Base-by-base conservation (phyloP, 208 protist species). In the Herpetomonas muscarum region DNA sequence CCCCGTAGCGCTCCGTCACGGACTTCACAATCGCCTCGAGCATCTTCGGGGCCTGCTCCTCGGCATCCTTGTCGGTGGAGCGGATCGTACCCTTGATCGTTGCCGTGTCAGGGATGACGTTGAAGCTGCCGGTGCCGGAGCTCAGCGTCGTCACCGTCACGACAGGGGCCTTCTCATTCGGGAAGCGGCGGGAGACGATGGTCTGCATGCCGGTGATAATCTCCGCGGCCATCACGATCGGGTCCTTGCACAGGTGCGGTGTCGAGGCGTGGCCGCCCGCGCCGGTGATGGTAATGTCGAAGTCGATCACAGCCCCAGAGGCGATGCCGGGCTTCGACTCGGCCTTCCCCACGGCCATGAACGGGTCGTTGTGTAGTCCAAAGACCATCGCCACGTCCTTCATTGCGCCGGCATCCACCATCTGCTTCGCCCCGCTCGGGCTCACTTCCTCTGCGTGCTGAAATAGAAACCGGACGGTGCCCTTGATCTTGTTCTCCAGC, bases 401-500 rank as follows among this genome's bases (percentile, higher is more conserved):
- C 68, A 85, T 69, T 37, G 75, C 77, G 51, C 75, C 72, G 1
- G 68, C 57, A 30, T 49, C 46, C 37, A 80, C 74, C 9, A 90
- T 59, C 45, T 79, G 70, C 55, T 76, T 64, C 28, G 75, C 82
- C 25, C 75, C 78, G 56, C 82, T 70, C 22, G 82, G 78, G 47
- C 68, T 67, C 47, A 80, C 47, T 64, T 86, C 78, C 69, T 90
- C 82, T 0, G 78, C 74, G 55, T 84, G 82, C 67, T 86, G 82
- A 49, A 90, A 90, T 37, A 90, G 78, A 55, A 86, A 86, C 26
- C 82, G 76, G 25, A 84, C 75, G 32, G 75, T 79, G 58, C 78
- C 78, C 41, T 73, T 63, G 64, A 90, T 78, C 19, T 66, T 63
- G 4, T 69, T 45, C 50, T 48, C 36, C 52, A 74, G 62, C 21